Evolutionary conservation across 2,329 filamentous ascomycete genomes (phyloP), one percentile per base, ranked within the genome.

Genomic region (Aspergillus aculeatus): DNA sequence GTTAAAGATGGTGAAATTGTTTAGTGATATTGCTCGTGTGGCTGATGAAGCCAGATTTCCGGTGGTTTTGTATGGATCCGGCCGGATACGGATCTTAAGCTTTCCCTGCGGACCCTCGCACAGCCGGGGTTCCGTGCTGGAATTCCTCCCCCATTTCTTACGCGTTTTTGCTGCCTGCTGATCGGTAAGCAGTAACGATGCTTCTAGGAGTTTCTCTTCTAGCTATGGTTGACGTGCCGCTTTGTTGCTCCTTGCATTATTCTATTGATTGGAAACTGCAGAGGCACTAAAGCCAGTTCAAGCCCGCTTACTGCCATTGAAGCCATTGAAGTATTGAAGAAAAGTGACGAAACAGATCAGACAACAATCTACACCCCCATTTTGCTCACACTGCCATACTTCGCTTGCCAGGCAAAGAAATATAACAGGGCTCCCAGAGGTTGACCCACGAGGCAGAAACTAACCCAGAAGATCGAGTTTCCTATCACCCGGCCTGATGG

Each of bases 331-430:
- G 32, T 35, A 35, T 16, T 35, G 32, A 12, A 35, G 35, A 32
- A 47, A 32, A 35, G 23, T 16, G 7, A 24, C 23, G 24, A 21
- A 16, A 38, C 7, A 29, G 26, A 21, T 26, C 23, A 41, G 7
- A 16, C 10, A 49, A 35, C 9, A 31, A 44, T 47, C 57, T 58
- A 69, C 47, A 50, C 48, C 6, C 61, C 31, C 63, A 70, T 67
- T 51, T 71, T 73, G 64, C 80, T 91, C 23, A 93, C 89, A 69
- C 89, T 92, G 12, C 95, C 95, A 73, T 96, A 97, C 80, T 98
- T 98, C 57, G 92, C 92, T 78, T 98, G 94, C 94, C 95, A 99
- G 1, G 93, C 93, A 73, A 98, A 98, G 75, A 97, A 99, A 75
- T 99, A 99, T 73, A 96, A 82, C 61, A 99, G 80, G 0, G 92